Percentiles rank a stretch among this genome's conserved stretches.
Conservation (phyloP, 495 filamentous ascomycete species). For the Talaromyces trachyspermus region DNA sequence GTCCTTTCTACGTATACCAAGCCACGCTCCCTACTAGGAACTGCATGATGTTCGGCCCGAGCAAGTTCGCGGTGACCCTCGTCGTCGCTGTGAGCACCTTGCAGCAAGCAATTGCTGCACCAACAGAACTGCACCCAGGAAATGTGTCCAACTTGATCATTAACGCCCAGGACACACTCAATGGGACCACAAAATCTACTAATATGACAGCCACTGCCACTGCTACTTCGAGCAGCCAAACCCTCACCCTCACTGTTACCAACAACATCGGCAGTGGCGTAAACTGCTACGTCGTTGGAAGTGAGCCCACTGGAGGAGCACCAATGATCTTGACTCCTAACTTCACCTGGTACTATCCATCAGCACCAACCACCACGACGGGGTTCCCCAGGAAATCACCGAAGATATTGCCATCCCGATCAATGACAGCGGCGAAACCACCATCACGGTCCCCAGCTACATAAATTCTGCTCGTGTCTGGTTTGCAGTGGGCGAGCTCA, state of each 20-base stretch:
- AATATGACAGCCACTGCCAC: background rate
- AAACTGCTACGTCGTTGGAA: conserved; percentile 33
- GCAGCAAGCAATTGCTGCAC: conserved; percentile 1
- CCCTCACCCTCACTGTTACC: conserved; percentile 16
- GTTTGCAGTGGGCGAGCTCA: conserved; percentile 33
- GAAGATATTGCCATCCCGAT: conserved; percentile 23
- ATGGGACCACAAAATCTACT: background rate
- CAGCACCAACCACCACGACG: conserved; percentile 12
- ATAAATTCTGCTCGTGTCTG: conserved; percentile 34
- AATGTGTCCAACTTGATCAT: conserved; percentile 4
- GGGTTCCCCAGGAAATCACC: conserved; percentile 20
- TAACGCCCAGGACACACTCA: conserved; percentile 7
- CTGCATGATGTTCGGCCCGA: background rate
- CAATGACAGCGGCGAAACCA: conserved; percentile 22
- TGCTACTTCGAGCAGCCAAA: background rate
- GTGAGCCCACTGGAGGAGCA: conserved; percentile 16
- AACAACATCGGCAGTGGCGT: conserved; percentile 34
- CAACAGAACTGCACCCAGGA: conserved; percentile 8
- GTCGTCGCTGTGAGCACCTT: background rate
- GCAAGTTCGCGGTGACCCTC: background rate
- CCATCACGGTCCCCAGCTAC: conserved; percentile 31
- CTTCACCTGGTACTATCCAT: conserved; percentile 29
- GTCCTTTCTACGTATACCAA: too few species aligned
- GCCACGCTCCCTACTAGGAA: too few species aligned
- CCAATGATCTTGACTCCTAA: conserved; percentile 27